Conservation (phyloP, 2,329 filamentous ascomycete species). For the Aspergillus pseudoterreus region DNA sequence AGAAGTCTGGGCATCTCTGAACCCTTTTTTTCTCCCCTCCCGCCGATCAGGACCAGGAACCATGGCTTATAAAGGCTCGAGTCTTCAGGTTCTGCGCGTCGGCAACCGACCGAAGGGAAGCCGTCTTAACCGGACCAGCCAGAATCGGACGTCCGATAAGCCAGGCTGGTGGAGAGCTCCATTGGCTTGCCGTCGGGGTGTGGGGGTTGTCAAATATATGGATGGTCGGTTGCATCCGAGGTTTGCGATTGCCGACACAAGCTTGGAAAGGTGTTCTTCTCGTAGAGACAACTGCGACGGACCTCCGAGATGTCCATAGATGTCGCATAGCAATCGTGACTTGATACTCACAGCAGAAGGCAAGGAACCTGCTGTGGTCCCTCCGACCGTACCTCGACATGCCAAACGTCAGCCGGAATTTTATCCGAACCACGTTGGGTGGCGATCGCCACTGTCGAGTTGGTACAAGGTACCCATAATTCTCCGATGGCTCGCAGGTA, state of each 20-base stretch:
- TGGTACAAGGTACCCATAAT: background rate
- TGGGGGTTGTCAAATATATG: background rate
- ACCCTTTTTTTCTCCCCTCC: background rate
- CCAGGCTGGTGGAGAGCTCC: background rate
- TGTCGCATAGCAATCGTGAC: too few species aligned
- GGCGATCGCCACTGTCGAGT: background rate
- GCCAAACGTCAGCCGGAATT: constrained; percentile 6
- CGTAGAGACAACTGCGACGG: too few species aligned
- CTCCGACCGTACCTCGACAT: background rate
- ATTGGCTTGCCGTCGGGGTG: background rate
- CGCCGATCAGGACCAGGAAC: constrained; percentile 1
- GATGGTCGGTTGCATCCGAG: background rate
- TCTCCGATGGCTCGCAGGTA: background rate
- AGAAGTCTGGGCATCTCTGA: constrained; percentile 1
- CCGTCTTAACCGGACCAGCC: constrained; percentile 25
- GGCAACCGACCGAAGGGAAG: constrained; percentile 18
- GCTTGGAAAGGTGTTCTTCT: too few species aligned
- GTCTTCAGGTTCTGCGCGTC: background rate
- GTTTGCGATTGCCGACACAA: background rate
- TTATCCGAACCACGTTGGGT: constrained; percentile 10
- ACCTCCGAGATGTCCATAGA: too few species aligned
- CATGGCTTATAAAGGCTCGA: constrained; percentile 1
- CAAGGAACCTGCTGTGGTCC: too few species aligned
- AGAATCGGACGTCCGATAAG: constrained; percentile 8
- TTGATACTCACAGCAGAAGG: too few species aligned